A percentile compares a stretch with the other conserved stretches of the same genome.
Conservation (phyloP, 2,329 filamentous ascomycete species). For the Aspergillus tamarii region DNA sequence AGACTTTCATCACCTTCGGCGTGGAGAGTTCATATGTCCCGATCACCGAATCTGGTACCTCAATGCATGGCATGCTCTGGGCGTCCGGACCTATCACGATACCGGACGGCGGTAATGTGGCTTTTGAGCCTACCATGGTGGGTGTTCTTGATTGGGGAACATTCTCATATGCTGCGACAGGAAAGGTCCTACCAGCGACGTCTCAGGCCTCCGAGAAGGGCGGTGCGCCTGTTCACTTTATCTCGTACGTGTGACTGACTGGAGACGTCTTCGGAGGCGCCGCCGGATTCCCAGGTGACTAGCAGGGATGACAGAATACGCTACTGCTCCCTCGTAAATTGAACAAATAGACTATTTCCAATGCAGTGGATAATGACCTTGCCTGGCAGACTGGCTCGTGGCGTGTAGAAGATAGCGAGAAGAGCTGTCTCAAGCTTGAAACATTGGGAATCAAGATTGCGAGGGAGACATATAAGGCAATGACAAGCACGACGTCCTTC, state of each 20-base stretch:
- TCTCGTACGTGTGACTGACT: conserved; percentile 23
- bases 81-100: conserved; percentile 13
- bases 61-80: conserved; percentile 25
- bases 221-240: conserved; percentile 21
- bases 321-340: conserved; percentile 22
- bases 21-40: conserved; percentile 18
- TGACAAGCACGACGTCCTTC: conserved; percentile 3
- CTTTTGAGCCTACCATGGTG: conserved; percentile 23
- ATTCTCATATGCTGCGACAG: conserved; percentile 23
- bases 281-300: conserved; percentile 16
- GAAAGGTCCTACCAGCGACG: conserved; percentile 20
- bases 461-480: conserved; percentile 18
- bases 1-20: conserved; percentile 21
- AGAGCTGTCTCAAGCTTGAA: conserved; percentile 12
- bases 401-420: conserved; percentile 9
- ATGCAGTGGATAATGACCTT: conserved; percentile 21
- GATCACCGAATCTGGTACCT: conserved; percentile 14
- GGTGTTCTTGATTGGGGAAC: conserved; percentile 25
- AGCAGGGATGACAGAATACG: conserved; percentile 21
- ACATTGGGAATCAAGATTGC: conserved; percentile 24
- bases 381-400: conserved; percentile 12
- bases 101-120: conserved; percentile 7
- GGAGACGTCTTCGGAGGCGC: conserved; percentile 18
- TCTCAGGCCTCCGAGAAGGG: conserved; percentile 20
- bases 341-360: conserved; percentile 11